A percentile compares a stretch with the other conserved stretches of the same genome.
Evolutionary conservation across 768 basidiomycete genomes (phyloP).

Genomic region (Clitopilus hobsonii): DNA sequence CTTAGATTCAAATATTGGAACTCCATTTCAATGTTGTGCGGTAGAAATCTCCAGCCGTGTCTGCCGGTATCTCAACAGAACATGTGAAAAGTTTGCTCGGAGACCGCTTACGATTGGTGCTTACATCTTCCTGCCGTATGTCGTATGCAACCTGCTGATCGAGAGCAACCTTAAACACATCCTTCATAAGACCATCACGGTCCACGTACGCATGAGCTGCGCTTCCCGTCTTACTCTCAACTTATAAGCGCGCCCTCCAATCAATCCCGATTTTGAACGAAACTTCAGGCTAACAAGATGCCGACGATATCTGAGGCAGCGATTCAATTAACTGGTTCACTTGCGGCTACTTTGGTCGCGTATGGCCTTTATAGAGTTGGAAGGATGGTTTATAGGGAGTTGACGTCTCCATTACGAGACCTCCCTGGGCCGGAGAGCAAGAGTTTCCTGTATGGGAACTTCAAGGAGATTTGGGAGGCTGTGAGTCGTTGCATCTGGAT

Average conservation of each 20-base stretch:
- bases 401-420: conserved; percentile 37
- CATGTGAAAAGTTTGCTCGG: neutral
- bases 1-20: no score
- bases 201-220: neutral
- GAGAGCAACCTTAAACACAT: neutral
- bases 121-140: neutral
- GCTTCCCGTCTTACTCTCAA: neutral
- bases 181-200: neutral
- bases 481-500: conserved; percentile 20
- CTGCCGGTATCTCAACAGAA: neutral
- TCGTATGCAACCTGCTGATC: neutral
- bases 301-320: neutral
- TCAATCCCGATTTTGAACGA: neutral
- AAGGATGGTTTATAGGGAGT: conserved; percentile 27
- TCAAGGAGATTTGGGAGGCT: conserved; percentile 36
- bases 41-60: no score
- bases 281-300: neutral
- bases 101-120: neutral
- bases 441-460: conserved; percentile 44
- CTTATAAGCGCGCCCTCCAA: no score
- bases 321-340: conserved; percentile 13
- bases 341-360: conserved; percentile 14
- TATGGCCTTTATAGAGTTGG: conserved; percentile 28
- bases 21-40: no score
- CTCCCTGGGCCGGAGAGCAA: conserved; percentile 46